A percentile compares a stretch with the other conserved stretches of the same genome.
Conservation (phyloP, 2,329 filamentous ascomycete species). For the Colletotrichum incanum region DNA sequence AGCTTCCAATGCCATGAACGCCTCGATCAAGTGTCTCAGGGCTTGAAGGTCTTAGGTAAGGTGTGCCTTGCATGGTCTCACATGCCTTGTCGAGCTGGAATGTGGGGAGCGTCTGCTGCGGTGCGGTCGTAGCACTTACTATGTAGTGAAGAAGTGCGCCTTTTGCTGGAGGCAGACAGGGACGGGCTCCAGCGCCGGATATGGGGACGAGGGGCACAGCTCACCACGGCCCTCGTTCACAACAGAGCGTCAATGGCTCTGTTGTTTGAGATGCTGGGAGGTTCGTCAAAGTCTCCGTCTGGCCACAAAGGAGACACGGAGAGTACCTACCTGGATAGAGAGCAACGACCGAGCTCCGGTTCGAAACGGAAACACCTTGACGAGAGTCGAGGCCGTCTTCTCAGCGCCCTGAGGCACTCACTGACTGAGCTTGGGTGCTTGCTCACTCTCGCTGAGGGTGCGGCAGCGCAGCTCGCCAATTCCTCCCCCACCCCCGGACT, state of each 20-base stretch:
- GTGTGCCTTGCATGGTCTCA: conserved; percentile 30
- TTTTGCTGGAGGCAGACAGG: neutral
- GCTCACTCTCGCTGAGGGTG: neutral
- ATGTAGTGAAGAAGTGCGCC: neutral
- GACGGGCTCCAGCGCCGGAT: conserved; percentile 3
- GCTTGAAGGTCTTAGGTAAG: conserved; percentile 18
- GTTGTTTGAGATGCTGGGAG: conserved; percentile 10
- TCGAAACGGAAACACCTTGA: conserved; percentile 27
- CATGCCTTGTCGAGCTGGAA: conserved; percentile 17
- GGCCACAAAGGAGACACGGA: neutral
- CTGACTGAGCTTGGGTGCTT: neutral
- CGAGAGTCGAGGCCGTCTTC: neutral
- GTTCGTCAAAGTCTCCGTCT: neutral
- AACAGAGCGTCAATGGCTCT: neutral
- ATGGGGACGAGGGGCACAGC: neutral
- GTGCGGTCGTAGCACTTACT: neutral
- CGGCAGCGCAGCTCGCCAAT: conserved; percentile 11
- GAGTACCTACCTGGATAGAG: neutral
- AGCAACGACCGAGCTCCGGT: conserved; percentile 30
- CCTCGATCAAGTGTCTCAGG: conserved; percentile 23
- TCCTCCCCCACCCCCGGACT: conserved; percentile 42
- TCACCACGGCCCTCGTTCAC: conserved; percentile 21
- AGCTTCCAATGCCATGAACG: conserved; percentile 38
- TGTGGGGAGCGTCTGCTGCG: conserved; percentile 1
- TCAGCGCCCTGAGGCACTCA: neutral